phyloP scores from a whole-genome alignment of 148 eudicot genomes.

The Silene conica region DNA sequence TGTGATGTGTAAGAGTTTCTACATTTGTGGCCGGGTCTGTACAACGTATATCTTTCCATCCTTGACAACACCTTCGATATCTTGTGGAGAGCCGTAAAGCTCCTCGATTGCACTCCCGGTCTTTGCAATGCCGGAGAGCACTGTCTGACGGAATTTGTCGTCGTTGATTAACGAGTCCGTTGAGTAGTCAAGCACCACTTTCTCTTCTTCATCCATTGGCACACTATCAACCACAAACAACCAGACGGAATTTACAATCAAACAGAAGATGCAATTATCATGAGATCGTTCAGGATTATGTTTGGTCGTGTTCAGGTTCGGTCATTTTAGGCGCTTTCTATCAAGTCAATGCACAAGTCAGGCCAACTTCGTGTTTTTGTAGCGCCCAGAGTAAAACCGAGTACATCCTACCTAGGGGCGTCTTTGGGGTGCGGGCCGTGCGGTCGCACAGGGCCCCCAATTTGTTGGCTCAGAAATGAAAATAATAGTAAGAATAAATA shows the following conservation, averaged over 20 bases:
- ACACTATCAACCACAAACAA: constrained; percentile 46
- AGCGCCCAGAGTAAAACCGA: too few relatives aligned
- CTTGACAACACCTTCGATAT: constrained; percentile 92
- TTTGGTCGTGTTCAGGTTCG: too few relatives aligned
- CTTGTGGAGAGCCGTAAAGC: constrained; percentile 91
- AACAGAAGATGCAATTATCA: neutral
- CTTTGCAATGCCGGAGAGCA: constrained; percentile 71
- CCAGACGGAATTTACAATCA: neutral
- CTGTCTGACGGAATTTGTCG: constrained; percentile 50
- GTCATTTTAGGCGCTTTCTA: too few relatives aligned
- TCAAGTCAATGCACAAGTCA: too few relatives aligned
- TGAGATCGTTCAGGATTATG: too few relatives aligned
- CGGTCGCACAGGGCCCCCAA: too few relatives aligned
- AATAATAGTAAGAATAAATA: too few relatives aligned
- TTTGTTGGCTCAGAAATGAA: too few relatives aligned
- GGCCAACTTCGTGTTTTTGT: too few relatives aligned
- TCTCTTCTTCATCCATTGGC: constrained; percentile 94
- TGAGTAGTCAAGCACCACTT: constrained; percentile 79
- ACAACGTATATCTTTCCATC: constrained; percentile 89
- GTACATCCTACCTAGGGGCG: neutral
- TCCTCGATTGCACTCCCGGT: constrained; percentile 84
- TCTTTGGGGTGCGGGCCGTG: too few relatives aligned
- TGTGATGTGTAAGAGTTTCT: neutral
- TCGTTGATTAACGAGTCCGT: constrained; percentile 65
- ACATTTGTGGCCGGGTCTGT: constrained; percentile 90